A percentile compares a stretch with the other conserved stretches of the same genome.
Evolutionary conservation across 129 eudicot species (phyloP).

Genomic region (Artemisia argyi): DNA sequence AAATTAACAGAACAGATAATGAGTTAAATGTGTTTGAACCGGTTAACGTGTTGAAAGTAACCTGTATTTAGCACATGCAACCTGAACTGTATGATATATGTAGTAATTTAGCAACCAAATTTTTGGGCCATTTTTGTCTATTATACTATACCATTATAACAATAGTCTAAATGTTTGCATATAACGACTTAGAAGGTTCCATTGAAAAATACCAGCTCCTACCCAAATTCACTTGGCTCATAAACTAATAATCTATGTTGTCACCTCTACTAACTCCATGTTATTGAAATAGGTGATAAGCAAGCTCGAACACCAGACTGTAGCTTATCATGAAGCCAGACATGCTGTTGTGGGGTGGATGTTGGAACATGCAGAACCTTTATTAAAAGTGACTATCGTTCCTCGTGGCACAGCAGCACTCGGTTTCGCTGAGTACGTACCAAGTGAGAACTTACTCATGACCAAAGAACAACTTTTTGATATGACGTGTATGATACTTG

Average conservation of each 20-base stretch:
- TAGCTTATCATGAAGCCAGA: constrained; percentile 97
- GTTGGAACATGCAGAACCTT: no score
- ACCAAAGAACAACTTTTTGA: constrained; percentile 95
- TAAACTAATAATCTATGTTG: not conserved
- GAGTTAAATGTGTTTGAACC: not conserved
- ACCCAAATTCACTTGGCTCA: not conserved
- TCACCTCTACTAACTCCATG: not conserved
- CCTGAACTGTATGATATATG: not conserved
- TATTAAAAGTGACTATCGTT: no score
- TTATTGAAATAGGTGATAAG: constrained; percentile 56
- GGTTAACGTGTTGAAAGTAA: not conserved
- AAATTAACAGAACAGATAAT: not conserved
- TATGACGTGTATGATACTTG: constrained; percentile 49
- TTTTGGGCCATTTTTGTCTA: no score
- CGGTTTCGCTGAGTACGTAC: constrained; percentile 92
- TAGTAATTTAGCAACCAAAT: no score
- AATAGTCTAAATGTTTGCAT: not conserved
- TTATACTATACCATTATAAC: no score
- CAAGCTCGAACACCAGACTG: no score
- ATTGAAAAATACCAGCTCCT: not conserved
- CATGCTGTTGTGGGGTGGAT: constrained; percentile 95
- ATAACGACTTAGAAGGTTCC: not conserved
- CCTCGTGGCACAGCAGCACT: constrained; percentile 99
- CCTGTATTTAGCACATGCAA: not conserved
- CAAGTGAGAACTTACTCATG: constrained; percentile 88